Conservation (phyloP, 495 filamentous ascomycete genomes). For the Podospora pseudopauciseta region DNA sequence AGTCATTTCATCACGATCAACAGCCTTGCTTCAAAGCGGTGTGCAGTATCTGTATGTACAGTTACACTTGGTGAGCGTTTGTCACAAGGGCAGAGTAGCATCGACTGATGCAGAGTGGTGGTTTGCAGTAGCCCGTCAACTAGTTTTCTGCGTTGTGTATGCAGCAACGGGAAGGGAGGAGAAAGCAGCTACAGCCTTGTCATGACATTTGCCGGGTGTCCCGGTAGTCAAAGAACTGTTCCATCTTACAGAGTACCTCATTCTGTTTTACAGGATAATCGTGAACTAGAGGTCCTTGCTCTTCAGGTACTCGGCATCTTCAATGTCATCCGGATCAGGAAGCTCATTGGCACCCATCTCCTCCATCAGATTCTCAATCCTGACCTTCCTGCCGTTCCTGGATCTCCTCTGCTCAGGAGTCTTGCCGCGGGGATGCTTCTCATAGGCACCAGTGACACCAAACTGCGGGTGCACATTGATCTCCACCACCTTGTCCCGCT, state of each 20-base stretch:
- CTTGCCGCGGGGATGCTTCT: constrained; percentile 24
- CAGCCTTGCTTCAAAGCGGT: not conserved
- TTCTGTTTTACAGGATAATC: not conserved
- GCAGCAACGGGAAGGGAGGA: not conserved
- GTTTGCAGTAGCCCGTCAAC: constrained; percentile 1
- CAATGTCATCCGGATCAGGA: constrained; percentile 25
- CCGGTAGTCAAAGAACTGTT: not conserved
- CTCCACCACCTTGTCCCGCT: constrained; percentile 33
- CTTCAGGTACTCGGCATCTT: constrained; percentile 20
- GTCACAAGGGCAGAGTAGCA: not conserved
- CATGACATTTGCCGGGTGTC: not conserved
- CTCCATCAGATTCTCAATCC: constrained; percentile 43
- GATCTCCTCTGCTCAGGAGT: constrained; percentile 44
- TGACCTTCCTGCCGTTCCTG: constrained; percentile 49
- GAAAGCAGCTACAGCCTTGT: not conserved
- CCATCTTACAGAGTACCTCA: not conserved
- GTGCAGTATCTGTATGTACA: not conserved
- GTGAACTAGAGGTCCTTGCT: not conserved
- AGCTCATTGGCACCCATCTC: constrained; percentile 34
- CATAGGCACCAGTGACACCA: constrained; percentile 34
- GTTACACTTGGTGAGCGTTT: not conserved
- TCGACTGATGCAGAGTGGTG: not conserved
- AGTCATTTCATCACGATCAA: not conserved
- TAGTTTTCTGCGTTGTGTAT: not conserved
- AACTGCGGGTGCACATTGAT: constrained; percentile 29